Evolutionary conservation across 768 basidiomycete genomes (phyloP), one percentile per base, ranked within the genome.

Genomic region (Lentinus brumalis): DNA sequence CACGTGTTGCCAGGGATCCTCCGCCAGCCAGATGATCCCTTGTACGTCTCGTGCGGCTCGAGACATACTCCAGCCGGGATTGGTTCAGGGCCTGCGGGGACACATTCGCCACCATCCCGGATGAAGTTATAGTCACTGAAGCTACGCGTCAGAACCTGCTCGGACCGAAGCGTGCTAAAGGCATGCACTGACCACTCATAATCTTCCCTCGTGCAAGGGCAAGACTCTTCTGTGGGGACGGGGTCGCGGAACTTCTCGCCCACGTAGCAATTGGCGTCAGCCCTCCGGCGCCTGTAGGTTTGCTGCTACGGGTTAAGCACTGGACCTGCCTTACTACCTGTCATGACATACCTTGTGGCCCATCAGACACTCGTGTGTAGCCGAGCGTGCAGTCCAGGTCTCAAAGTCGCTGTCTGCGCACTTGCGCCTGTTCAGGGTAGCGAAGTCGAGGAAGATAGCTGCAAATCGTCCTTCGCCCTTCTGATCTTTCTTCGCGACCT

Each of bases 1-100:
- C 97, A 99, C 0, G 88, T 90, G 69, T 99, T 91, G 0, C 96
- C 96, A 3, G 97, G 95, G 60, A 99, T 93, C 70, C 88, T 86
- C 35, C 95, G 82, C 72, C 87, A 99, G 0, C 97, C 97, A 18
- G 92, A 94, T 0, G 96, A 98, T 0, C 97, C 97, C 71, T 81
- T 68, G 70, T 94, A 99, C 7, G 70, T 85, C 63, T 89, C 79
- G 5, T 83, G 78, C 0, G 82, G 74, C 49, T 77, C 78, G 9
- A 77, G 76, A 67, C 94, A 96, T 1, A 88, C 79, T 4, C 86
- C 91, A 5, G 87, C 82, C 0, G 94, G 91, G 49, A 97, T 87
- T 6, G 86, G 87, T 71, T 98, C 96, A 2, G 90, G 94, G 10
- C 97, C 96, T 39, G 83, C 87, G 2, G 94, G 86, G 5, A 92